Evolutionary conservation across 1,139 yeast genomes (phyloP).

Genomic region (Torulaspora pretoriensis): DNA sequence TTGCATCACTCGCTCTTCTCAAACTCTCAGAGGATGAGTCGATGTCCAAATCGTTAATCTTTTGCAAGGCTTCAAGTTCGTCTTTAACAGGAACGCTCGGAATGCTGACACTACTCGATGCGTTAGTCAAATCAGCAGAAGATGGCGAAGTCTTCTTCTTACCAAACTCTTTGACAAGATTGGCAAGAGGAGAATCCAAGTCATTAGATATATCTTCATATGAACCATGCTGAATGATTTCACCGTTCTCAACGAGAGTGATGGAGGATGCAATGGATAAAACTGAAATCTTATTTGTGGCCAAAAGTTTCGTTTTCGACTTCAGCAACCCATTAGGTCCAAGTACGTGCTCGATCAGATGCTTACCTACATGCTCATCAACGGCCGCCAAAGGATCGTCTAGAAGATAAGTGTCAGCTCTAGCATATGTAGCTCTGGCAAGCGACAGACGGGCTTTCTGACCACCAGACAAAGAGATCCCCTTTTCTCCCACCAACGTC

Average conservation of each 20-base stretch:
- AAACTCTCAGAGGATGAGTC: constrained; percentile 43
- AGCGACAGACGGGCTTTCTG: constrained; percentile 91
- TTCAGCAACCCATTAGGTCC: constrained; percentile 79
- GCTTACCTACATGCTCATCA: constrained; percentile 91
- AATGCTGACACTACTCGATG: constrained; percentile 23
- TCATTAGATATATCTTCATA: constrained; percentile 51
- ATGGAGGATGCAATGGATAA: constrained; percentile 72
- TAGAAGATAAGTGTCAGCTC: constrained; percentile 84
- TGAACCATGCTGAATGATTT: constrained; percentile 72
- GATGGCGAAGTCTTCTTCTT: constrained; percentile 38
- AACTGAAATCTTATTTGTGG: constrained; percentile 86
- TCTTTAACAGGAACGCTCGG: constrained; percentile 31
- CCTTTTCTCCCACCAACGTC: constrained; percentile 95
- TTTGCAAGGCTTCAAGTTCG: constrained; percentile 38
- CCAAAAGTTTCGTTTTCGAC: constrained; percentile 72
- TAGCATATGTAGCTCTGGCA: constrained; percentile 92
- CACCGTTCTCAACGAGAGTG: constrained; percentile 70
- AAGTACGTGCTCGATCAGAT: constrained; percentile 69
- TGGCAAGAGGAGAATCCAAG: constrained; percentile 50
- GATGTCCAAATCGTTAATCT: constrained; percentile 31
- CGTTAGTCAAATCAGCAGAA: constrained; percentile 11
- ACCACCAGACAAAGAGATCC: constrained; percentile 93
- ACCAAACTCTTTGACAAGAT: constrained; percentile 73
- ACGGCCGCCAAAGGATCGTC: constrained; percentile 96
- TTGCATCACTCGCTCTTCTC: constrained; percentile 68